Conservation (phyloP, 1,284 basidiomycete genomes). For the Marasmius sp. region DNA sequence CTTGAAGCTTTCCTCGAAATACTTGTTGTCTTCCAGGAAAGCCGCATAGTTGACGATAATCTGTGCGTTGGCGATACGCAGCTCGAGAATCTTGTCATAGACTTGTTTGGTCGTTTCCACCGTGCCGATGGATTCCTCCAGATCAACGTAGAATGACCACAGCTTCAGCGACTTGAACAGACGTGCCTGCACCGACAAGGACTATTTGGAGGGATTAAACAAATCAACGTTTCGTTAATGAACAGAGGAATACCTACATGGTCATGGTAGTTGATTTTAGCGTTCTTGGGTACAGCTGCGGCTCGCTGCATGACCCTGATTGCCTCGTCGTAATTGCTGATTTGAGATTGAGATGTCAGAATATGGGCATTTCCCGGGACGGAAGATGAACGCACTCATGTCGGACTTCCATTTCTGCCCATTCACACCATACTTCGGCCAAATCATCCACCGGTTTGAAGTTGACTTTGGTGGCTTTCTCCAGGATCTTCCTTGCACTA, state of each 20-base stretch:
- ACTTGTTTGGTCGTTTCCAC: conserved; percentile 91
- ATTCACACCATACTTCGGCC: conserved; percentile 98
- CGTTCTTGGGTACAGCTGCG: conserved; percentile 84
- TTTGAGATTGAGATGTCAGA: conserved; percentile 4
- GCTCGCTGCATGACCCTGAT: conserved; percentile 96
- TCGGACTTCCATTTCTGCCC: conserved; percentile 97
- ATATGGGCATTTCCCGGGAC: conserved; percentile 8
- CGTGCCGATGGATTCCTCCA: conserved; percentile 95
- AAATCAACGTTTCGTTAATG: conserved; percentile 5
- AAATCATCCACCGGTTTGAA: conserved; percentile 97
- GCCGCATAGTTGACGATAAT: conserved; percentile 96
- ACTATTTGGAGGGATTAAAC: conserved; percentile 38
- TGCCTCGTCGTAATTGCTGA: conserved; percentile 93
- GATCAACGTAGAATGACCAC: conserved; percentile 98
- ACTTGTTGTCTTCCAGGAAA: conserved; percentile 97
- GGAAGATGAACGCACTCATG: conserved; percentile 70
- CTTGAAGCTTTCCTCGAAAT: conserved; percentile 99
- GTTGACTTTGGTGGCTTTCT: conserved; percentile 89
- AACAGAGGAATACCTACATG: conserved; percentile 59
- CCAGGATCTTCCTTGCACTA: conserved; percentile 88
- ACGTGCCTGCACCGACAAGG: conserved; percentile 83
- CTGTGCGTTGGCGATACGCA: conserved; percentile 98
- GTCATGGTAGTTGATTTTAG: conserved; percentile 93
- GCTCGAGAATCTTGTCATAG: conserved; percentile 96
- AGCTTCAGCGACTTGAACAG: conserved; percentile 98